Percentiles rank a stretch among this genome's conserved stretches.
Conservation (phyloP, 768 basidiomycete species). For the Gymnopilus dilepis region DNA sequence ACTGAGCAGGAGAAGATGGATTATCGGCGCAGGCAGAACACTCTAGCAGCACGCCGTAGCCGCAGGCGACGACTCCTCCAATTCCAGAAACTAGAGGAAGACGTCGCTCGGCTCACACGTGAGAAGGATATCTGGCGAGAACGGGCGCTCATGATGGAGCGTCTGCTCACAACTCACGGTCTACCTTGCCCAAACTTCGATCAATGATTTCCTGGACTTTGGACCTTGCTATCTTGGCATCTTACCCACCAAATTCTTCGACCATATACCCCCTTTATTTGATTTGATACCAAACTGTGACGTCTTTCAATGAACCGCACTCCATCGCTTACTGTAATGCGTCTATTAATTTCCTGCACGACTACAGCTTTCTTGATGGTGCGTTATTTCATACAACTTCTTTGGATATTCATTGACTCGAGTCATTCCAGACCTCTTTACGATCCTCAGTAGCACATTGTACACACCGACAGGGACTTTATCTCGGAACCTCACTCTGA, state of each 20-base stretch:
- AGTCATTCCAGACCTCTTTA: neutral
- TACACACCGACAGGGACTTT: neutral
- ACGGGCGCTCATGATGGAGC: conserved; percentile 53
- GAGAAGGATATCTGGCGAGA: conserved; percentile 71
- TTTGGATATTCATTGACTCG: neutral
- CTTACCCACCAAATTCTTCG: too few relatives aligned
- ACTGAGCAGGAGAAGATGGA: conserved; percentile 71
- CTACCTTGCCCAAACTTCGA: conserved; percentile 59
- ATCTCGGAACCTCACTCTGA: neutral
- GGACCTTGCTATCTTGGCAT: neutral
- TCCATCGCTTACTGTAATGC: neutral
- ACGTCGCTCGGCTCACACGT: conserved; percentile 52
- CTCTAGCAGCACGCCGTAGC: conserved; percentile 81
- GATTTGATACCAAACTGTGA: neutral
- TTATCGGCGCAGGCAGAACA: conserved; percentile 83
- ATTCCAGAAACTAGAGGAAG: conserved; percentile 66
- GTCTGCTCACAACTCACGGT: conserved; percentile 61
- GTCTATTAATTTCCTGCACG: neutral
- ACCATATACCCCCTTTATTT: neutral
- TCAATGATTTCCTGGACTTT: conserved; percentile 20
- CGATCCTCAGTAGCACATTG: too few relatives aligned
- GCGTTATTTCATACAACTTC: neutral
- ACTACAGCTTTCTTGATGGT: conserved; percentile 2
- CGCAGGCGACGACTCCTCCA: conserved; percentile 77
- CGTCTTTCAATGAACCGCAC: neutral